phyloP scores from a whole-genome alignment of 371 early-diverging fungal species.

The Entomophthora muscae region DNA sequence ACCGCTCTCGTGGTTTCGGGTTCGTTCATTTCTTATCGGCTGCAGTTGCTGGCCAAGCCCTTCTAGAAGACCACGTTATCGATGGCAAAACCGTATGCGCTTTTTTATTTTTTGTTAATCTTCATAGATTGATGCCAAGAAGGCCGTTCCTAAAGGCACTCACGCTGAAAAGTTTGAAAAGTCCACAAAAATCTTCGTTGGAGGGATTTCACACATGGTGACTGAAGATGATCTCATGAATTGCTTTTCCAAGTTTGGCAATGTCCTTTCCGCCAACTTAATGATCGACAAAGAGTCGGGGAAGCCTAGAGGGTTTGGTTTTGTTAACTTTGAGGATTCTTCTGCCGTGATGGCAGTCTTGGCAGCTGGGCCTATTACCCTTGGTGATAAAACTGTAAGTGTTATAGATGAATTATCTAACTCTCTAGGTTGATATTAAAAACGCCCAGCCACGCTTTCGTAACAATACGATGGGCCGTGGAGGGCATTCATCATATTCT shows the following conservation, averaged over 20 bases:
- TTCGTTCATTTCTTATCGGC: slow-evolving; percentile 67
- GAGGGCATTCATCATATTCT: neutral
- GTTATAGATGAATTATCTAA: neutral
- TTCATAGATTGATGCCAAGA: slow-evolving; percentile 73
- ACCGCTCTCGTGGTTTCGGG: slow-evolving; percentile 76
- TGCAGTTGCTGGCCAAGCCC: slow-evolving; percentile 42
- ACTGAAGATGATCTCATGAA: slow-evolving; percentile 64
- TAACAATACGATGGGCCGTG: neutral
- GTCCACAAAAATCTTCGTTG: slow-evolving; percentile 81
- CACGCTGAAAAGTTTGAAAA: slow-evolving; percentile 26
- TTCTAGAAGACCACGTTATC: slow-evolving; percentile 50
- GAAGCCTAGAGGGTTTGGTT: slow-evolving; percentile 63
- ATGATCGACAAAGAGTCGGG: slow-evolving; percentile 65
- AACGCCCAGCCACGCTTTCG: slow-evolving; percentile 30
- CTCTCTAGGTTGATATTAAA: slow-evolving; percentile 38
- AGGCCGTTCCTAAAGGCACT: slow-evolving; percentile 63
- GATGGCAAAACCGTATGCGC: slow-evolving; percentile 65
- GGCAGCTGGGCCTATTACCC: slow-evolving; percentile 22
- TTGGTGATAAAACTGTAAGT: slow-evolving; percentile 34
- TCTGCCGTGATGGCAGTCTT: slow-evolving; percentile 40
- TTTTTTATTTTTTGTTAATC: neutral
- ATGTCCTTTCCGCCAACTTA: slow-evolving; percentile 50
- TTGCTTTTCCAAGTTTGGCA: slow-evolving; percentile 56
- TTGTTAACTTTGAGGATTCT: slow-evolving; percentile 52
- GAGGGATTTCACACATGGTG: slow-evolving; percentile 63